A percentile compares a stretch with the other conserved stretches of the same genome.
phyloP scores from a whole-genome alignment of 208 protist species.

The Leishmania braziliensis region DNA sequence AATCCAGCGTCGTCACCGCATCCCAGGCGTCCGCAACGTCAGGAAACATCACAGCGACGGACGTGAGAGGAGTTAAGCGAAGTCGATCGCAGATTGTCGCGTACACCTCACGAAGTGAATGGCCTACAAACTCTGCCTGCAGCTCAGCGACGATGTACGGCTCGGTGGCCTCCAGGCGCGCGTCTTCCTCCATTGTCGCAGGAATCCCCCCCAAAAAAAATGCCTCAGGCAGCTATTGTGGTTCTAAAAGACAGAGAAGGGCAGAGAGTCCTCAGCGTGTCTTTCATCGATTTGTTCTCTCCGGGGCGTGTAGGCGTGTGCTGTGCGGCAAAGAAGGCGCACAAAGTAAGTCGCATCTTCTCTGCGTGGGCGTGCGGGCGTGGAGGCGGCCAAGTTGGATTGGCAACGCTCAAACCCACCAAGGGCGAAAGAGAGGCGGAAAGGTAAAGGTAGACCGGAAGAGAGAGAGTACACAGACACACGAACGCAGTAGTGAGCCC shows the following conservation, averaged over 20 bases:
- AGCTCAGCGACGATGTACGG: slow-evolving; percentile 49
- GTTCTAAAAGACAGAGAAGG: background rate
- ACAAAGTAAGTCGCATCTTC: background rate
- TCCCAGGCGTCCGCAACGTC: slow-evolving; percentile 43
- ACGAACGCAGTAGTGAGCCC: background rate
- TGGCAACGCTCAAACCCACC: background rate
- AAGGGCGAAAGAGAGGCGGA: background rate
- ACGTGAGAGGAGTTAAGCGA: slow-evolving; percentile 41
- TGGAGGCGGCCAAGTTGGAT: background rate
- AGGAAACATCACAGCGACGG: slow-evolving; percentile 56
- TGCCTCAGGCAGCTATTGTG: background rate
- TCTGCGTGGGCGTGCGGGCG: background rate
- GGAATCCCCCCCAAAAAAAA: background rate
- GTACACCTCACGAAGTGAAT: slow-evolving; percentile 60
- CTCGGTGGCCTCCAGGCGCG: slow-evolving; percentile 15
- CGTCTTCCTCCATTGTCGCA: slow-evolving; percentile 17
- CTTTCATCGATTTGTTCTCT: background rate
- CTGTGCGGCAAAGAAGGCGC: background rate
- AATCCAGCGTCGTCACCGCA: slow-evolving; percentile 44
- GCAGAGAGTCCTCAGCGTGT: background rate
- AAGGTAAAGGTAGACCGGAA: background rate
- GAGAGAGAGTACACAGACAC: background rate
- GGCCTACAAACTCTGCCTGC: slow-evolving; percentile 46
- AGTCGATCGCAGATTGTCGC: slow-evolving; percentile 38
- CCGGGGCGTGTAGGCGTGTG: slow-evolving; percentile 4